These are phyloP conservation scores for Hygrocybe punicea DNA, from an alignment of 768 basidiomycete species.

Conservation along the genomic window DNA sequence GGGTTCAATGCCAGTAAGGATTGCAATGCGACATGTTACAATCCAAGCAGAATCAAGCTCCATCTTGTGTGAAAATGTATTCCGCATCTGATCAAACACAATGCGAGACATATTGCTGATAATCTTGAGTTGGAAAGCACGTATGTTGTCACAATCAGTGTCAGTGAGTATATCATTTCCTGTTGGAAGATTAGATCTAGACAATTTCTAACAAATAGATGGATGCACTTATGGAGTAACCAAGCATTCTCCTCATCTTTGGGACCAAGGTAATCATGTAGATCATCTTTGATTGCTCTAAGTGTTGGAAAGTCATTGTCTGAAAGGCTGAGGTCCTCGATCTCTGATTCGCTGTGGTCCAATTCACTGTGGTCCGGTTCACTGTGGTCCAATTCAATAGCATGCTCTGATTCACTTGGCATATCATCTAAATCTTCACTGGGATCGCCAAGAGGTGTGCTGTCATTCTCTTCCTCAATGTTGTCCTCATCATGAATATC, in stretches of 20 bases:
- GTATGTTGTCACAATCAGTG: constrained; percentile 27
- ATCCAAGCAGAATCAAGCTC: constrained; percentile 26
- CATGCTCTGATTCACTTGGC: not conserved
- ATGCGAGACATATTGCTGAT: constrained; percentile 22
- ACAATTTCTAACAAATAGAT: not conserved
- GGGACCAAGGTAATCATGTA: not conserved
- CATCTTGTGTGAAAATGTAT: constrained; percentile 23
- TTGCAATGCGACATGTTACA: constrained; percentile 20
- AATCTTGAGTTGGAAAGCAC: constrained; percentile 25
- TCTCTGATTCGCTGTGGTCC: not conserved
- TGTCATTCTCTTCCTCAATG: too few relatives aligned
- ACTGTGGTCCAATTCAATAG: not conserved
- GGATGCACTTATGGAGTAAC: not conserved
- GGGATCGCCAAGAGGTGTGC: too few relatives aligned
- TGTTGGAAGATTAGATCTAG: constrained; percentile 2
- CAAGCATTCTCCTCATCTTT: not conserved
- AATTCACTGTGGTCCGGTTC: not conserved
- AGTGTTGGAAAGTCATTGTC: not conserved
- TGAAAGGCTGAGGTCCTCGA: not conserved
- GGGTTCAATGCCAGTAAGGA: constrained; percentile 24
- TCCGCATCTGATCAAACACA: constrained; percentile 25
- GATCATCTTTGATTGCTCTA: not conserved
- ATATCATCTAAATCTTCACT: too few relatives aligned
- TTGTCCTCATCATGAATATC: too few relatives aligned
- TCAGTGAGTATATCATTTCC: constrained; percentile 20